phyloP scores from a whole-genome alignment of 1,284 basidiomycete species.

The Ustilago trichophora region DNA sequence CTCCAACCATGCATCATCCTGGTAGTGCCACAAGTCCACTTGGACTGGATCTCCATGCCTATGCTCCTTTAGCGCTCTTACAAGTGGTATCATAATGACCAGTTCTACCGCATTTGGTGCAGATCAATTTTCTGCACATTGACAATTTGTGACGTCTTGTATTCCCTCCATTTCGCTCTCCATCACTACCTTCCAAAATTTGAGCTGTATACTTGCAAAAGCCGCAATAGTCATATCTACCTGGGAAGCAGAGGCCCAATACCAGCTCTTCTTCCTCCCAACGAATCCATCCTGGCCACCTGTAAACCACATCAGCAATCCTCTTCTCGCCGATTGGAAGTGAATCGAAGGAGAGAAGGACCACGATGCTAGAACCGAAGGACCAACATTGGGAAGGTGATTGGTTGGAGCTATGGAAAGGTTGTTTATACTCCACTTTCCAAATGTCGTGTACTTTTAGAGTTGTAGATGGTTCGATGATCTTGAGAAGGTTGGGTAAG shows the following conservation, averaged over 20 bases:
- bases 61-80: no score
- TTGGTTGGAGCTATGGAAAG: no score
- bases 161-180: no score
- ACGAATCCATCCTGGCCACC: conserved; percentile 1
- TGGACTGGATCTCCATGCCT: no score
- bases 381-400: no score
- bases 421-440: no score
- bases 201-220: conserved; percentile 3
- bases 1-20: no score
- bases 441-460: no score
- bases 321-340: not conserved
- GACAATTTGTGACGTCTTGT: not conserved
- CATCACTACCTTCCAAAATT: not conserved
- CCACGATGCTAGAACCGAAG: no score
- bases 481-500: no score
- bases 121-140: not conserved
- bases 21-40: no score
- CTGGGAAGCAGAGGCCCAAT: not conserved
- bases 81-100: conserved; percentile 3
- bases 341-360: not conserved
- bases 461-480: no score
- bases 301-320: not conserved
- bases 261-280: not conserved
- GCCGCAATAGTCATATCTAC: not conserved
- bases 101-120: not conserved